These are phyloP conservation scores for Xylaria sp. DNA, from an alignment of 2,329 filamentous ascomycete genomes.

Conservation along the genomic window DNA sequence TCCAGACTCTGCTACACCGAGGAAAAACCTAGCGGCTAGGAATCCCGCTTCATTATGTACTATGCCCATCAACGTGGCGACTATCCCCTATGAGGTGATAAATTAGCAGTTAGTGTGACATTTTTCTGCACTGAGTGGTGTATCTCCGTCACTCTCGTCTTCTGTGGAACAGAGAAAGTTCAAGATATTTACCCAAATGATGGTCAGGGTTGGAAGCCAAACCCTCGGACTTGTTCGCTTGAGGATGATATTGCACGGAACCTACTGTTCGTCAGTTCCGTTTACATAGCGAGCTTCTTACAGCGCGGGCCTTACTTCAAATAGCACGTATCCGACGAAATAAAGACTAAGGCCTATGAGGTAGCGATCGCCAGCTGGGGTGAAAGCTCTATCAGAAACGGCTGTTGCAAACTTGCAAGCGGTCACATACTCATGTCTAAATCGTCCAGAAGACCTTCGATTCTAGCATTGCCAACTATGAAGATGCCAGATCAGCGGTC, in stretches of 20 bases:
- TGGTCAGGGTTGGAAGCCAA: conserved; percentile 63
- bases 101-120: background rate
- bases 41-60: conserved; percentile 58
- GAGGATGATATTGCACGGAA: conserved; percentile 67
- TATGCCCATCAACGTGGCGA: conserved; percentile 57
- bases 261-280: conserved; percentile 40
- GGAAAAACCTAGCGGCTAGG: conserved; percentile 58
- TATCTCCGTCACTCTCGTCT: no score
- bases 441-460: conserved; percentile 60
- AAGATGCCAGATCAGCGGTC: background rate
- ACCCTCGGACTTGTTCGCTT: conserved; percentile 63
- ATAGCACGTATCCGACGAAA: conserved; percentile 65
- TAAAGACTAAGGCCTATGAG: conserved; percentile 69
- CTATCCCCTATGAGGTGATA: conserved; percentile 46
- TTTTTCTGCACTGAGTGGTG: background rate
- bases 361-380: conserved; percentile 63
- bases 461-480: conserved; percentile 62
- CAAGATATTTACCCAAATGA: conserved; percentile 48
- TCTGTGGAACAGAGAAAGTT: background rate
- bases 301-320: conserved; percentile 52
- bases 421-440: conserved; percentile 56
- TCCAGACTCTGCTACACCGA: conserved; percentile 60
- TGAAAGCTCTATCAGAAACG: background rate
- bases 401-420: background rate
- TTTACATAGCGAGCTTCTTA: background rate